A percentile compares a stretch with the other conserved stretches of the same genome.
These are phyloP conservation scores for Paramecium octaurelia DNA, from an alignment of 73 alveolate genomes.

Conservation along the genomic window DNA sequence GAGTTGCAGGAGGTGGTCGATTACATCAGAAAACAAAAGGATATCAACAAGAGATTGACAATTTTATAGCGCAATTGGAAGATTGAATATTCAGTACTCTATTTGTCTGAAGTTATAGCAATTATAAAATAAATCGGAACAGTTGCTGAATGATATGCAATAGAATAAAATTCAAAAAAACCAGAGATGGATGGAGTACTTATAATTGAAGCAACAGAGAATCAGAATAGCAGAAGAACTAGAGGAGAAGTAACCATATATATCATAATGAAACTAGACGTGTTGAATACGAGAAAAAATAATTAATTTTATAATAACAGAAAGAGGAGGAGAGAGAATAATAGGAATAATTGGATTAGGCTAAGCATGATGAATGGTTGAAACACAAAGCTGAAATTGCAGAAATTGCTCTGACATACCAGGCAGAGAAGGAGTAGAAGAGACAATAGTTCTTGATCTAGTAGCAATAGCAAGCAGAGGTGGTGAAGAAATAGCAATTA, in stretches of 20 bases:
- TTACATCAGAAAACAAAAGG: conserved; percentile 18
- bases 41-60: background rate
- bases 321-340: background rate
- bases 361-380: conserved; percentile 19
- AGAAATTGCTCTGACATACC: background rate
- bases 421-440: background rate
- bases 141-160: background rate
- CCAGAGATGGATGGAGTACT: conserved; percentile 21
- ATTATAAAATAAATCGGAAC: conserved; percentile 1
- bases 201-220: background rate
- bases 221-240: background rate
- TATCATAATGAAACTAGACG: background rate
- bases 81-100: conserved; percentile 23
- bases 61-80: background rate
- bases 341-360: background rate
- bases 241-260: background rate
- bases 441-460: background rate
- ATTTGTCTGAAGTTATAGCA: background rate
- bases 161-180: background rate
- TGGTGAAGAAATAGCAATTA: background rate
- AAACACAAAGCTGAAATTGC: conserved; percentile 38
- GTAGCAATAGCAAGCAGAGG: background rate
- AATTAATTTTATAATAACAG: background rate
- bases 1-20: background rate
- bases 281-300: conserved; percentile 17